Evolutionary conservation across 1,284 basidiomycete genomes (phyloP).

Genomic region (Austroboletus sp.): DNA sequence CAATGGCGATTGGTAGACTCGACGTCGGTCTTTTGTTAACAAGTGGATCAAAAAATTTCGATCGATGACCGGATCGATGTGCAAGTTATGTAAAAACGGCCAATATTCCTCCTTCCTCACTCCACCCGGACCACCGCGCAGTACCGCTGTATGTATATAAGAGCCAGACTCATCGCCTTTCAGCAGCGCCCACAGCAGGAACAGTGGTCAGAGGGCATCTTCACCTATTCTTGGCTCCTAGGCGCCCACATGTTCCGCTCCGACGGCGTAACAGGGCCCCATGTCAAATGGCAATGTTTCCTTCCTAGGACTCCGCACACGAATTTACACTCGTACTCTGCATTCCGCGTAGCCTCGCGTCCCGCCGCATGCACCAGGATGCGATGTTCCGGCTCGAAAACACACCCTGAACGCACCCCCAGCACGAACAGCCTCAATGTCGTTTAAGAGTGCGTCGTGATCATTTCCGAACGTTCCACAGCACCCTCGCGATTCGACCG

Average conservation of each 20-base stretch:
- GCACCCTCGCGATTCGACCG: slow-evolving; percentile 1
- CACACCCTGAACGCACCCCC: slow-evolving; percentile 19
- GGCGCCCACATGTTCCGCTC: slow-evolving; percentile 22
- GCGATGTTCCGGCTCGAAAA: slow-evolving; percentile 26
- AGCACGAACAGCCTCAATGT: slow-evolving; percentile 12
- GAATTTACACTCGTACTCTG: slow-evolving; percentile 10
- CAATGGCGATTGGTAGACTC: slow-evolving; percentile 18
- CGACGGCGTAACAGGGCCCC: slow-evolving; percentile 8
- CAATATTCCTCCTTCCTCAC: slow-evolving; percentile 5
- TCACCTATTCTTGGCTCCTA: background rate
- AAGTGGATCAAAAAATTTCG: slow-evolving; percentile 16
- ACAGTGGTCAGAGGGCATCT: slow-evolving; percentile 10
- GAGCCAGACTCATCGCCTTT: slow-evolving; percentile 18
- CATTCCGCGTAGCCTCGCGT: slow-evolving; percentile 19
- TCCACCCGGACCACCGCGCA: background rate
- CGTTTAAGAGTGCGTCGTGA: background rate
- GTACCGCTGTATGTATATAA: slow-evolving; percentile 13
- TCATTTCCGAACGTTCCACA: slow-evolving; percentile 22
- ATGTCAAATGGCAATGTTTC: slow-evolving; percentile 12
- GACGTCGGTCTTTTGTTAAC: slow-evolving; percentile 1
- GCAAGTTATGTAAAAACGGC: slow-evolving; percentile 24
- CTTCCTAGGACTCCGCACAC: slow-evolving; percentile 9
- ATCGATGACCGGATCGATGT: slow-evolving; percentile 13
- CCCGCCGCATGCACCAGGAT: slow-evolving; percentile 6
- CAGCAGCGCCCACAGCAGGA: slow-evolving; percentile 12